A percentile compares a stretch with the other conserved stretches of the same genome.
Evolutionary conservation across 2,329 filamentous ascomycete species (phyloP).

Genomic region (Rhytidhysteron rufulum): DNA sequence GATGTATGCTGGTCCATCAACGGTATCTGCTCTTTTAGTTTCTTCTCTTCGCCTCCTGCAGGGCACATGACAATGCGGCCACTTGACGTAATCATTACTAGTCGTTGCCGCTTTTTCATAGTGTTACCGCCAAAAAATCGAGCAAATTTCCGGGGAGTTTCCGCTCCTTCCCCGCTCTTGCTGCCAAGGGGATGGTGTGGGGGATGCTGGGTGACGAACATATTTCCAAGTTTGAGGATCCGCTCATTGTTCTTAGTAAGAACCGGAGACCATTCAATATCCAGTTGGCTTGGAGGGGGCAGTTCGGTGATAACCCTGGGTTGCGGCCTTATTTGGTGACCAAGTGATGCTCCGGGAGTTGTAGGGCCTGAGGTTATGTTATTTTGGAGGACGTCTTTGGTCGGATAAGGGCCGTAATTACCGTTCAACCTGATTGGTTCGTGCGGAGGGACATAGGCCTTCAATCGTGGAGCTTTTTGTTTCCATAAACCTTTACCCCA

Average conservation of each 20-base stretch:
- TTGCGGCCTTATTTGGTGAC: conserved; percentile 51
- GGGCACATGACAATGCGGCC: conserved; percentile 87
- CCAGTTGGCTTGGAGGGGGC: conserved; percentile 90
- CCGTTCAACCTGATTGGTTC: conserved; percentile 57
- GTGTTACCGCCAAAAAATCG: conserved; percentile 90
- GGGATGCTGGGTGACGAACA: conserved; percentile 77
- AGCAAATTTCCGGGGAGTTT: conserved; percentile 77
- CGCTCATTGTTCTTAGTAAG: conserved; percentile 86
- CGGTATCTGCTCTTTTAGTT: conserved; percentile 88
- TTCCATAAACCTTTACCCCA: conserved; percentile 88
- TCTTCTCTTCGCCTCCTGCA: conserved; percentile 91
- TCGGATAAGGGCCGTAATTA: conserved; percentile 22
- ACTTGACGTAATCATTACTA: conserved; percentile 93
- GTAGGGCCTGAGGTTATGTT: conserved; percentile 25
- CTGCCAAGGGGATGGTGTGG: conserved; percentile 70
- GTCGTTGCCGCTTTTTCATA: conserved; percentile 84
- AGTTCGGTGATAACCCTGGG: conserved; percentile 83
- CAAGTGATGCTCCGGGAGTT: conserved; percentile 18
- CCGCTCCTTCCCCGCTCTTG: conserved; percentile 60
- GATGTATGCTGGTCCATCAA: conserved; percentile 69
- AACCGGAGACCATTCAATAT: conserved; percentile 98
- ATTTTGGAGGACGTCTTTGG: conserved; percentile 10
- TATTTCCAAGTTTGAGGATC: conserved; percentile 88
- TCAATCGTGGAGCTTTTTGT: conserved; percentile 80
- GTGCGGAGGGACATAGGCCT: conserved; percentile 75